Evolutionary conservation across 352 stramenopile genomes (phyloP), one percentile per base, ranked within the genome.

Genomic region (Phytophthora uliginosa): DNA sequence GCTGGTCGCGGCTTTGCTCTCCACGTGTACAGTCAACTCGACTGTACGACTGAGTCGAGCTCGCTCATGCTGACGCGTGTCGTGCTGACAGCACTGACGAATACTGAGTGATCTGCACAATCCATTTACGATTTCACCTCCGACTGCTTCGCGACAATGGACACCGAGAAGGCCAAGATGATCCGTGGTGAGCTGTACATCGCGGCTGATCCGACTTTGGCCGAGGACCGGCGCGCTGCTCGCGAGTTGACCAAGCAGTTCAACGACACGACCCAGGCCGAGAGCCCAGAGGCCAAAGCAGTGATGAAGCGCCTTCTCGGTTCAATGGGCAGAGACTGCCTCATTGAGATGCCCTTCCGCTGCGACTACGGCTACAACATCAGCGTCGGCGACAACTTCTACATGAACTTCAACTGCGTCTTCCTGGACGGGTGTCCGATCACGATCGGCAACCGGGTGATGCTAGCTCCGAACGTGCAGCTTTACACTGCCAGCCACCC

Each of bases 281-380:
- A 77, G 51, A 81, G 62, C 6, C 56, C 65, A 3, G 77, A 82
- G 28, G 64, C 76, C 0, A 55, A 66, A 7, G 72, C 55, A 2
- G 36, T 87, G 10, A 50, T 90, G 28, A 54, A 52, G 4, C 66
- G 90, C 55, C 66, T 92, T 4, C 60, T 93, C 1, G 86, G 86
- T 0, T 69, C 81, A 7, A 69, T 78, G 38, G 86, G 84, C 12
- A 26, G 78, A 1, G 59, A 82, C 40, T 77, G 84, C 52, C 69
- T 81, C 42, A 86, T 98, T 51, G 88, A 97, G 79, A 79, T 90
- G 66, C 91, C 88, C 5, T 97, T 98, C 73, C 83, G 92, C 59
- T 93, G 88, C 65, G 93, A 98, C 81, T 98, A 97, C 76, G 93
- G 93, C 31, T 89, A 69, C 73, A 95, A 97, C 71, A 91, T 97